Percentiles rank a stretch among this genome's conserved stretches.
These are phyloP conservation scores for Pseudocercospora cruenta DNA, from an alignment of 2,329 filamentous ascomycete species.

Conservation along the genomic window DNA sequence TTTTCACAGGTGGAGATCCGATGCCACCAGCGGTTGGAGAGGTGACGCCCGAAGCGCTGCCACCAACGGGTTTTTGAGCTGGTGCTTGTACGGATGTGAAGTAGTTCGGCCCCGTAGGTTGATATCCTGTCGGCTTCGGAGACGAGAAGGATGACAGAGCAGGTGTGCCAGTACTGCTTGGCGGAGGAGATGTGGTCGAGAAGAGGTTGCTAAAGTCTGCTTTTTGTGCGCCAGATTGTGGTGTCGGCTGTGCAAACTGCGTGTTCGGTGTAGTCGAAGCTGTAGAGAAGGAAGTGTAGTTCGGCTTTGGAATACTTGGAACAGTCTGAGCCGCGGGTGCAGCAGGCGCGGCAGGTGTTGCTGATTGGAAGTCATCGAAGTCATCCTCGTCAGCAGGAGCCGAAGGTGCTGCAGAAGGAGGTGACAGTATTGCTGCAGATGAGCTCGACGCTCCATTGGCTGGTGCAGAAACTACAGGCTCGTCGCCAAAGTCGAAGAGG, in stretches of 20 bases:
- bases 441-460: conserved; percentile 48
- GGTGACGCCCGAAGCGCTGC: conserved; percentile 46
- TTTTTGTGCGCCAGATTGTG: conserved; percentile 79
- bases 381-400: conserved; percentile 77
- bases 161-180: conserved; percentile 55
- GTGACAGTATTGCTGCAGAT: conserved; percentile 30
- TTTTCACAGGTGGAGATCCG: conserved; percentile 42
- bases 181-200: conserved; percentile 76
- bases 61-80: conserved; percentile 42
- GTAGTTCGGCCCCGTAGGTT: conserved; percentile 86
- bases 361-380: conserved; percentile 97
- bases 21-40: conserved; percentile 39
- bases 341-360: conserved; percentile 63
- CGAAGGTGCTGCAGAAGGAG: conserved; percentile 21
- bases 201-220: conserved; percentile 81
- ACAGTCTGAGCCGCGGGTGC: conserved; percentile 40
- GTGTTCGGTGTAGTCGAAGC: conserved; percentile 58
- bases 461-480: conserved; percentile 59
- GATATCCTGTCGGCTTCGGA: conserved; percentile 67
- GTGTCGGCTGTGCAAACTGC: conserved; percentile 80
- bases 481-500: conserved; percentile 83
- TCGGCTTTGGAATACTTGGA: conserved; percentile 41
- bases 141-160: conserved; percentile 41
- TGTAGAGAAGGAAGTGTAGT: conserved; percentile 48
- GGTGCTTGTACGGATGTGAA: conserved; percentile 74